Evolutionary conservation across 768 basidiomycete genomes (phyloP).

Genomic region (Russula griseocarnosa): DNA sequence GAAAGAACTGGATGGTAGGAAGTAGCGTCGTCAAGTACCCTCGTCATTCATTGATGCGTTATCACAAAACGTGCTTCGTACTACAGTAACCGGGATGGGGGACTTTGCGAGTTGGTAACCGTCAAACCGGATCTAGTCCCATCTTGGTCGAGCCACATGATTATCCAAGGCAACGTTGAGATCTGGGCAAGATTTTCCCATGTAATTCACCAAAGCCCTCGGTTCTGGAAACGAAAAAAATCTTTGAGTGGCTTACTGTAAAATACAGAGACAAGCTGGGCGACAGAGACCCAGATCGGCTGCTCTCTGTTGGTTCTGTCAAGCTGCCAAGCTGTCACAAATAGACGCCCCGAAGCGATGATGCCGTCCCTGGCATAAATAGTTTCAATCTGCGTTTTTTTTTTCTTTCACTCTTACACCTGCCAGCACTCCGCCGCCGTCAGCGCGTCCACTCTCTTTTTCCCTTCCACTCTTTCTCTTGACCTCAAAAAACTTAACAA

Average conservation of each 20-base stretch:
- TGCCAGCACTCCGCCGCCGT: background rate
- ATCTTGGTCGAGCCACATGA: background rate
- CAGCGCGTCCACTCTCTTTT: constrained; percentile 22
- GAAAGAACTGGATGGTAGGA: background rate
- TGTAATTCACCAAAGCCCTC: background rate
- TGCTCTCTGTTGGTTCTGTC: background rate
- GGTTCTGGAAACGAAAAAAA: too few relatives aligned
- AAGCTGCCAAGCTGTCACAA: background rate
- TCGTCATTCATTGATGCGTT: too few relatives aligned
- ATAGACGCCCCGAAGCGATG: background rate
- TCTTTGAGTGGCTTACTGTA: too few relatives aligned
- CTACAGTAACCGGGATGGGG: too few relatives aligned
- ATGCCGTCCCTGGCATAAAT: constrained; percentile 6
- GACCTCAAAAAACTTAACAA: constrained; percentile 6
- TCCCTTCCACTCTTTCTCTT: constrained; percentile 21
- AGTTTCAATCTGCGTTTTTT: background rate
- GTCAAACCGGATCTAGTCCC: background rate
- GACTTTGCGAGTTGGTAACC: background rate
- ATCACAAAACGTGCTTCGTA: background rate
- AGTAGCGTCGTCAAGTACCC: background rate
- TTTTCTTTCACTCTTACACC: background rate
- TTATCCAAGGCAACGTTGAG: background rate
- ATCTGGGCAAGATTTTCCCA: background rate
- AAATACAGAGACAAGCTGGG: background rate
- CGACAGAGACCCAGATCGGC: background rate